Base-by-base conservation (phyloP, 129 eudicot genomes). In the carrot (Daucus carota) region DNA sequence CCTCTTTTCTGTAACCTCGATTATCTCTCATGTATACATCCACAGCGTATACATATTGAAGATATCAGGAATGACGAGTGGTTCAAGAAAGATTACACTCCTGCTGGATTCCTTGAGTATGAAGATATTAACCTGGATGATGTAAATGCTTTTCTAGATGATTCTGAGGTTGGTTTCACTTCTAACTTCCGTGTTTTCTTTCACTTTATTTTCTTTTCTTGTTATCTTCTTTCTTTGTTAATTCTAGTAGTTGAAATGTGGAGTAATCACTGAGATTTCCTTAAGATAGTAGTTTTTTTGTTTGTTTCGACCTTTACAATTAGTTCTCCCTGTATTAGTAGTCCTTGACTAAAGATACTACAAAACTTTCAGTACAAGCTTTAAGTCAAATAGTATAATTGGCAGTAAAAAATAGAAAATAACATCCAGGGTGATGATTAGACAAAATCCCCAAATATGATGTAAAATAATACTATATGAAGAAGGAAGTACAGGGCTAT, bases 81-180 rank as follows among this genome's bases (percentile, higher is more conserved):
- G 99, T 94, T 94, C 73, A 86, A 86, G 62, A 94, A 76, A 84
- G 85, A 85, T 68, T 94, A 94, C 80, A 80, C 80, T 81, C 99
- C 99, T 79, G 96, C 83, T 75, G 87, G 83, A 83, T 82, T 87
- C 81, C 68, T 89, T 74, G 97, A 91, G 72, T 84, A 83, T 81
- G 99, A 94, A 91, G 99, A 89, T 78, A 87, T 94, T 76, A 92
- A 94, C 82, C 88, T 94, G 80, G 99, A 94, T 84, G 99, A 94
- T 76, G 82, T 94, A 22, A 89, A 94, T 89, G 99, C 99, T 78
- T 97, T 87, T 77, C 91, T 94, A 79, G 96, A 91, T 86, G 98
- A 88, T 79, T 81, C 92, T 3, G 99, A 94, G 97, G 99, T 91
- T 75, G 67, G 90, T 80, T 62, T 36, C 69, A 38, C 74, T 70